Base-by-base conservation (phyloP, 257 asterid genomes). In the Primulina huaijiensis region DNA sequence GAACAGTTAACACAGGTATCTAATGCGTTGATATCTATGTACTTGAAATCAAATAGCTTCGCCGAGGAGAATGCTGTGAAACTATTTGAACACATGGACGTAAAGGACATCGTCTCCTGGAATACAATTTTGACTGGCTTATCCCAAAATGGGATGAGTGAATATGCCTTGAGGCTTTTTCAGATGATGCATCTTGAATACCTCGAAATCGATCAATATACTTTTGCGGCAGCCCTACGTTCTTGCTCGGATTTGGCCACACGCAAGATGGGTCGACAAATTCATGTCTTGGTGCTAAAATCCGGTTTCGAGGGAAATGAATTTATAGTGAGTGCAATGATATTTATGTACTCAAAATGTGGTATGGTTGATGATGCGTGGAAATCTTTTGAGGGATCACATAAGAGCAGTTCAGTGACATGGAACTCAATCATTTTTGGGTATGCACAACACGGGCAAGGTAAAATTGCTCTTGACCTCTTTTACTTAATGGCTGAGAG, bases 391-490 rank as follows among this genome's bases (percentile, higher is more conserved):
- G 89, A 82, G 53, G 82, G 75, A n/a, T 88, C 96, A 14, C 77
- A 46, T 31, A 82, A 74, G 62, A 87, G 74, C 60, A 85, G 81
- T 76, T 86, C 95, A 0, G 88, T 92, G 60, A 79, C 89, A 33
- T 92, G 98, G 98, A 92, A 92, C 85, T 81, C 98, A 11, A 82
- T 87, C 55, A 86, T 92, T 72, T 92, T 92, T 55, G 93, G 92
- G 0, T 83, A 86, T 72, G 98, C 95, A 29, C 97, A 92, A 65
- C 96, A 92, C 20, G 97, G 97, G 74, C 87, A 83, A 71, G 97
- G 95, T 25, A 73, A 81, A 73, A 79, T 79, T 67, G 89, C 90
- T 10, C 89, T 92, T 7, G 86, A 86, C 68, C 82, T 86, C 60
- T 92, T 92, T 80, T 63, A 59, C 67, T 68, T 62, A 57, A 92